Evolutionary conservation across 768 basidiomycete species (phyloP), one percentile per base, ranked within the genome.

Genomic region (Gloeopeniophorella convolvens): DNA sequence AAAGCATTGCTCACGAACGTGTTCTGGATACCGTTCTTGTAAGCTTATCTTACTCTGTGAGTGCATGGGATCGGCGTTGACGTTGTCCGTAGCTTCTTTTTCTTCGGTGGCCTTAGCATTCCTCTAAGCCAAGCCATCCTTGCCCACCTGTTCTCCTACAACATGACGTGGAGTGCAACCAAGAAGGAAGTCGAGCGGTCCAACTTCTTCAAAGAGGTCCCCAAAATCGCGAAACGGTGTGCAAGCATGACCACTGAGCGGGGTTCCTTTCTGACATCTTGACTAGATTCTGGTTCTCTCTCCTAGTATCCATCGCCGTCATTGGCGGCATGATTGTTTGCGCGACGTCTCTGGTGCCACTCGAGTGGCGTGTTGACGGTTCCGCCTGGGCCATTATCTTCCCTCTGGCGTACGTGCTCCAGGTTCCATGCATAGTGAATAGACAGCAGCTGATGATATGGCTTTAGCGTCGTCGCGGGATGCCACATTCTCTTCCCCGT

Each of bases 161-260:
- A 86, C 65, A 85, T 85, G 60, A 76, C 77, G 9, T 89, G 87
- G 88, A 77, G 79, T 20, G 80, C 85, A 5, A 89, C 87, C 4
- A 78, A 78, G 59, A 89, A 89, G 77, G 86, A 88, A 65, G 88
- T 93, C 36, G 84, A 92, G 66, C 76, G 80, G 46, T 88, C 85
- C 12, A 93, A 92, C 60, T 92, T 95, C 73, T 92, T 89, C 77
- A 79, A 85, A 54, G 91, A 95, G 66, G 79, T 92, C 6, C 92
- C 92, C 3, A 78, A 80, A 55, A 92, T 94, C 59, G 69, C 82
- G 65, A 83, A 83, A 58, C 82, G 89, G 6, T 62, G 18, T 15
- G 46, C 32, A 15, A 33, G n/a, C n/a, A n/a, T n/a, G n/a, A n/a
- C n/a, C n/a, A n/a, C n/a, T n/a, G n/a, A n/a, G n/a, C n/a, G n/a